These are phyloP conservation scores for Trichosporon inkin DNA, from an alignment of 1,284 basidiomycete species.

Conservation along the genomic window DNA sequence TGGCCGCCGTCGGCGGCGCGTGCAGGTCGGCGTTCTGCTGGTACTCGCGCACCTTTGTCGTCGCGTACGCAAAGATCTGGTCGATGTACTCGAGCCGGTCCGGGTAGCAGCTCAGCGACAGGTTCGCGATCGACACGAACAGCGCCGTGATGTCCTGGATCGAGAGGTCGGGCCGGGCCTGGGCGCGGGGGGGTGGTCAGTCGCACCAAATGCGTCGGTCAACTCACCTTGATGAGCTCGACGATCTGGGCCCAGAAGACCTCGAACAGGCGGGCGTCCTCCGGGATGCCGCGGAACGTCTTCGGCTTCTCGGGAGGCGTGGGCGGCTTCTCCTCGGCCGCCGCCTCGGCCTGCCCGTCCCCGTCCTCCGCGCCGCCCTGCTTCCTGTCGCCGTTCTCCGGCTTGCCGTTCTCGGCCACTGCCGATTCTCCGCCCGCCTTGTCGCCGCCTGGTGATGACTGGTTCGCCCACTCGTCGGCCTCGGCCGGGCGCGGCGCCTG, in stretches of 20 bases:
- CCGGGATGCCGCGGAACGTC: constrained; percentile 81
- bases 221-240: constrained; percentile 78
- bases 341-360: constrained; percentile 17
- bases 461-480: constrained; percentile 36
- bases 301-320: constrained; percentile 48
- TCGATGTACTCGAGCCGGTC: constrained; percentile 92
- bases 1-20: constrained; percentile 73
- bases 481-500: constrained; percentile 38
- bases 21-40: constrained; percentile 80
- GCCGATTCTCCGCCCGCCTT: constrained; percentile 20
- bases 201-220: constrained; percentile 8
- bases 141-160: constrained; percentile 94
- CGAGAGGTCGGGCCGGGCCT: constrained; percentile 90
- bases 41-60: constrained; percentile 77
- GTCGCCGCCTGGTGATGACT: constrained; percentile 19
- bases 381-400: constrained; percentile 21
- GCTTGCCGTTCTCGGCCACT: constrained; percentile 19
- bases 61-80: constrained; percentile 82
- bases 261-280: constrained; percentile 87
- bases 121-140: constrained; percentile 84
- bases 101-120: constrained; percentile 90
- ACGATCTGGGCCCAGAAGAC: constrained; percentile 99
- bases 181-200: too few species aligned
- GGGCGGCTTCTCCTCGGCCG: constrained; percentile 24
- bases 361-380: constrained; percentile 15